A percentile compares a stretch with the other conserved stretches of the same genome.
phyloP scores from a whole-genome alignment of 2,329 filamentous ascomycete species.

The Neoascochyta sp. region DNA sequence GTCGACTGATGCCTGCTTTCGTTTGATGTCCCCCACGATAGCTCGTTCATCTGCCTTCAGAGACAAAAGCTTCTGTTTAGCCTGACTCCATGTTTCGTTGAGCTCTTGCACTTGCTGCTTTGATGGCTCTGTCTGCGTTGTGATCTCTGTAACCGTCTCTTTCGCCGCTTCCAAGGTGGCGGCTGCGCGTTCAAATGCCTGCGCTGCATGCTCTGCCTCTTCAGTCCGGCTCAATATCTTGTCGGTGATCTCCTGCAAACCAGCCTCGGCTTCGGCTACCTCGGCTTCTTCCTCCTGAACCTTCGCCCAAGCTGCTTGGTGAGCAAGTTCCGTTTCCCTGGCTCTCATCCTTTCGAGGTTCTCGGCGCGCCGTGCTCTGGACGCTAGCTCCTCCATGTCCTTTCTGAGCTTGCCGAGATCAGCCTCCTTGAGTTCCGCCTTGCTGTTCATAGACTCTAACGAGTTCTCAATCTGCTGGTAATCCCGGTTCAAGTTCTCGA shows the following conservation, averaged over 20 bases:
- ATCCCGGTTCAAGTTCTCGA: constrained; percentile 87
- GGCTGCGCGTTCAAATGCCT: constrained; percentile 44
- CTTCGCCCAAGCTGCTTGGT: constrained; percentile 81
- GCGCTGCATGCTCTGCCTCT: constrained; percentile 44
- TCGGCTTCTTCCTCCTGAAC: constrained; percentile 69
- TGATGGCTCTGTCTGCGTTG: constrained; percentile 42
- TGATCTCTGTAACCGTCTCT: constrained; percentile 28
- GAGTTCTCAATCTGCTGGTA: constrained; percentile 80
- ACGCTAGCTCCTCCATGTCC: constrained; percentile 58
- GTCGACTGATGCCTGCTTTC: constrained; percentile 45
- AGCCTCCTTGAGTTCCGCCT: constrained; percentile 58
- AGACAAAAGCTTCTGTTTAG: constrained; percentile 52
- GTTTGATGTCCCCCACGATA: constrained; percentile 58
- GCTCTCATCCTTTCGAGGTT: constrained; percentile 63
- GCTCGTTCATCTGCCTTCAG: constrained; percentile 60
- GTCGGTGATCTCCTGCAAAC: constrained; percentile 37
- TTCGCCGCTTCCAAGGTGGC: constrained; percentile 39
- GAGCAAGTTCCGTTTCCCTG: constrained; percentile 56
- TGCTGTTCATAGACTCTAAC: constrained; percentile 66
- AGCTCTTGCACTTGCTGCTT: constrained; percentile 48
- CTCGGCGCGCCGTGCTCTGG: constrained; percentile 62
- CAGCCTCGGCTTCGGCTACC: constrained; percentile 24
- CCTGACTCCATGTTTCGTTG: constrained; percentile 53
- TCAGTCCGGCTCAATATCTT: constrained; percentile 49
- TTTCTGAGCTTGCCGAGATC: constrained; percentile 61